Base-by-base conservation (phyloP, 139 green algal species). In the Volvox africanus region DNA sequence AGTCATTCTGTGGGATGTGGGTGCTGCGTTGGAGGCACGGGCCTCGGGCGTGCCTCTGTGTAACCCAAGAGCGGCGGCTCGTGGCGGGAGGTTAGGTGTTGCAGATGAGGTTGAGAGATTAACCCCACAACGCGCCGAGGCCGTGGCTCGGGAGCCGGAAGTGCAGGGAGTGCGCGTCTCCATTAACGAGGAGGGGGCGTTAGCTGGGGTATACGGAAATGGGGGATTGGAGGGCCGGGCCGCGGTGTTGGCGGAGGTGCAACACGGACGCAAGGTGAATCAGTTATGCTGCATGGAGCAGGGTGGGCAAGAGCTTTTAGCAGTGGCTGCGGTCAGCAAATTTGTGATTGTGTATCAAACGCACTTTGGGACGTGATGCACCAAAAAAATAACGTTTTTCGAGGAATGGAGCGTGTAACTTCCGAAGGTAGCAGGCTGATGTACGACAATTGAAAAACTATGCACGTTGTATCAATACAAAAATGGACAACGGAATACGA, bases 251-350 rank as follows among this genome's bases (percentile, higher is more conserved):
- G 86, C 86, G 55, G 86, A 90, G 55, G 86, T 85, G 50, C 75
- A 9, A 22, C 86, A 90, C 75, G 30, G 30, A 19, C 50, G 86
- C 50, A 90, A 90, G 86, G 55, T 90, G 22, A 90, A 90, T 73
- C 86, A 90, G 86, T 33, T 90, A 73, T 85, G 75, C 32, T 20
- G 26, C 12, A 26, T 77, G 21, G 30, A 36, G 1, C 16, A 77
- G 9, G 73, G 62, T 2, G 86, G 55, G 5, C 20, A 5, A 17
- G 86, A 90, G 75, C 55, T 85, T 22, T n/a, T 90, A n/a, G 50
- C 75, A 0, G 86, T 90, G 20, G 86, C 86, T 28, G 71, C 86
- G 21, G 86, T 90, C 22, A 90, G 86, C 86, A 90, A 90, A 21
- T 90, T 90, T 37, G 75, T 90, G 11, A 36, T 35, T 0, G 11